Evolutionary conservation across 768 basidiomycete species (phyloP).

Genomic region (Mycena indigotica): DNA sequence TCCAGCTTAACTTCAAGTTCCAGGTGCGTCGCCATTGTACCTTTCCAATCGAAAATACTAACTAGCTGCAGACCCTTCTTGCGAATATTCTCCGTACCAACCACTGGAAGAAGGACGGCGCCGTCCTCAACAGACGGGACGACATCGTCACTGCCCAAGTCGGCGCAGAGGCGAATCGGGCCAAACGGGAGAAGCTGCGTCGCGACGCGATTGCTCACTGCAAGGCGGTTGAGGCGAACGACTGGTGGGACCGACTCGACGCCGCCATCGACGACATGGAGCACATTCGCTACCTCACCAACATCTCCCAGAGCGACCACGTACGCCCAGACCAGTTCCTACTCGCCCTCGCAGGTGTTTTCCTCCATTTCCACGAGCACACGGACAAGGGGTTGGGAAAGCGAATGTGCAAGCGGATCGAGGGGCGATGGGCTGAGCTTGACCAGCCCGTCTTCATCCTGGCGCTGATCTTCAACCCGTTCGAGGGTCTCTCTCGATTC

Average conservation of each 20-base stretch:
- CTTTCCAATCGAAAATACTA: not conserved
- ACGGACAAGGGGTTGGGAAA: not conserved
- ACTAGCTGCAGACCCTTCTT: constrained; percentile 11
- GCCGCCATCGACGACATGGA: constrained; percentile 9
- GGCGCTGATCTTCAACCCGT: constrained; percentile 9
- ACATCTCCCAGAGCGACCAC: constrained; percentile 19
- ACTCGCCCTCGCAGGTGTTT: constrained; percentile 11
- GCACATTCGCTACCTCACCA: constrained; percentile 19
- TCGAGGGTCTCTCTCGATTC: constrained; percentile 7
- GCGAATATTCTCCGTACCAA: constrained; percentile 5
- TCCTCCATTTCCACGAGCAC: constrained; percentile 10
- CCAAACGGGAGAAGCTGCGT: not conserved
- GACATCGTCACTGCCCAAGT: constrained; percentile 14
- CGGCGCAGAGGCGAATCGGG: constrained; percentile 6
- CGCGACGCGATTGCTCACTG: not conserved
- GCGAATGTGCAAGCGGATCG: constrained; percentile 5
- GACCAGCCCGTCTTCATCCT: constrained; percentile 9
- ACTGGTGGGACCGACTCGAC: constrained; percentile 12
- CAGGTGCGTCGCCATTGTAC: constrained; percentile 4
- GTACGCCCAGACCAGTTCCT: constrained; percentile 17
- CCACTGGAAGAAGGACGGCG: constrained; percentile 18
- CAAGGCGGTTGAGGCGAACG: not conserved
- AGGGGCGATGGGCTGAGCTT: constrained; percentile 8
- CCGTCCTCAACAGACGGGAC: not conserved
- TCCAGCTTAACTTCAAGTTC: constrained; percentile 9